These are phyloP conservation scores for Septoria linicola DNA, from an alignment of 2,329 filamentous ascomycete species.

Conservation along the genomic window DNA sequence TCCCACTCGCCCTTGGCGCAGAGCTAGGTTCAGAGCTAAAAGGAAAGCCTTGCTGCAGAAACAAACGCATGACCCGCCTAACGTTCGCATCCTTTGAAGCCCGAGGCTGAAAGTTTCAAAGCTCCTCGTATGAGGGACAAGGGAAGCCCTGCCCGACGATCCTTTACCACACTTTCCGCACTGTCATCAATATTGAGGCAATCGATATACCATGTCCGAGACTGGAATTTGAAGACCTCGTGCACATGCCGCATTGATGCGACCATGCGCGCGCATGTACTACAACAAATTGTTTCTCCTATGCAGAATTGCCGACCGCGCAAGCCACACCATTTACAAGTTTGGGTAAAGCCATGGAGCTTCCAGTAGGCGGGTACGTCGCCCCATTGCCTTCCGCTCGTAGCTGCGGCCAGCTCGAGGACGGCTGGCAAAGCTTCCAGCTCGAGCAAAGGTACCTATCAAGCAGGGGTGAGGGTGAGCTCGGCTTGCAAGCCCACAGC, in stretches of 20 bases:
- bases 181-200: background rate
- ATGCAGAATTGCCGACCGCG: background rate
- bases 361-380: constrained; percentile 10
- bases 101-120: constrained; percentile 2
- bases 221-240: background rate
- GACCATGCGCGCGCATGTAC: constrained; percentile 9
- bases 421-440: constrained; percentile 22
- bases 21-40: constrained; percentile 12
- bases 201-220: background rate
- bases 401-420: constrained; percentile 12
- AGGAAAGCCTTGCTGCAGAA: constrained; percentile 7
- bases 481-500: background rate
- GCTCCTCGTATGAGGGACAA: background rate
- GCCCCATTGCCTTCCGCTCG: constrained; percentile 16
- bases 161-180: background rate
- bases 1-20: constrained; percentile 11
- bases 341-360: background rate
- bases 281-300: constrained; percentile 5
- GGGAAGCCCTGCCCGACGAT: background rate
- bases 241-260: constrained; percentile 10
- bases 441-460: background rate
- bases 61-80: constrained; percentile 12
- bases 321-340: constrained; percentile 11
- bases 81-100: constrained; percentile 16
- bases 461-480: constrained; percentile 20